Evolutionary conservation across 2,329 filamentous ascomycete species (phyloP), one percentile per base, ranked within the genome.

Genomic region (Karstenula rhodostoma): DNA sequence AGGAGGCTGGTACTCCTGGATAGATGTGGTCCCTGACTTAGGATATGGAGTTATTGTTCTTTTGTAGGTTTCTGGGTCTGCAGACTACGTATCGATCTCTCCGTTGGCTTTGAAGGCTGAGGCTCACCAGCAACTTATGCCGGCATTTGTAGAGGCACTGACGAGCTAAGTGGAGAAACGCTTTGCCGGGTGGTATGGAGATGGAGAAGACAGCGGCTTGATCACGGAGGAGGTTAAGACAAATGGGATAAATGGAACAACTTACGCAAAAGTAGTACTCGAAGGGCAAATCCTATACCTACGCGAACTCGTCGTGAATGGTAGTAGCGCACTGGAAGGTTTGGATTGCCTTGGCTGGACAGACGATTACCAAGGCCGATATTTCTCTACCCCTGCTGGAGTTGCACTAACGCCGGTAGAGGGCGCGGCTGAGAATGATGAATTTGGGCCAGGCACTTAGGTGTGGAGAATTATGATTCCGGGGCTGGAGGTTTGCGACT

Each of bases 1-100:
- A 13, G 72, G 72, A 25, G 72, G 72, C n/a, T 76, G 66, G 67
- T 70, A 70, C 52, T 64, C 66, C 2, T 75, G 72, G 71, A 68
- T 76, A 9, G 73, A 76, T 32, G 60, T 66, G 1, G 65, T 75
- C 23, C 71, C 73, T 13, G 71, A 70, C 48, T 60, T 75, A 1
- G 73, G 73, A 6, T 76, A 75, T 44, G 73, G 73, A 1, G 56
- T 73, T 23, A 64, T 73, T 9, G 57, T 74, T 7, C 49, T 76
- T 1, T 57, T 62, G 9, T 70, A 73, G 32, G 51, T 61, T 1
- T 61, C 70, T 15, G 63, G 64, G 12, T 10, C 68, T 3, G 37
- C 57, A 0, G 56, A 62, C 5, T 75, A 70, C 33, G 17, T 44
- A 17, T 59, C 59, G 5, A 59, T 76, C 10, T 61, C 60, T 4